Conservation (phyloP, 1,284 basidiomycete genomes). For the Trametes pubescens region DNA sequence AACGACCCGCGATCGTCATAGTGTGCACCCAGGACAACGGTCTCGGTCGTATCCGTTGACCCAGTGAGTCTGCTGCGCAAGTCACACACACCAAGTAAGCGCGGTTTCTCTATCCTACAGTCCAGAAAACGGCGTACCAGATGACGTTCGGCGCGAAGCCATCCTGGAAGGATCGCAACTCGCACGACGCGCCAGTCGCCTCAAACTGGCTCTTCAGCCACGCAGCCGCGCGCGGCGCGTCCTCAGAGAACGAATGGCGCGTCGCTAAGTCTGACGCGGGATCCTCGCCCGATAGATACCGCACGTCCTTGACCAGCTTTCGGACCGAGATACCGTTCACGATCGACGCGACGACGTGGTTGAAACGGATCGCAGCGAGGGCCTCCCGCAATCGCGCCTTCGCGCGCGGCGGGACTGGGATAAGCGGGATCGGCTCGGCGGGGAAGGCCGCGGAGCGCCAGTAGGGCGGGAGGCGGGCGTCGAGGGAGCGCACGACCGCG, state of each 20-base stretch:
- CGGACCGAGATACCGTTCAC: slow-evolving; percentile 70
- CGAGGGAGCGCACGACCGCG: slow-evolving; percentile 3
- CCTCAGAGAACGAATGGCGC: slow-evolving; percentile 80
- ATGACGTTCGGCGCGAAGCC: slow-evolving; percentile 88
- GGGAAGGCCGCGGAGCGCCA: slow-evolving; percentile 68
- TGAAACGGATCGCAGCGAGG: slow-evolving; percentile 59
- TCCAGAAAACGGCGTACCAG: slow-evolving; percentile 55
- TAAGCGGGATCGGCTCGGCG: slow-evolving; percentile 50
- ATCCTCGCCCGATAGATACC: slow-evolving; percentile 86
- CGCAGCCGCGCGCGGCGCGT: slow-evolving; percentile 73
- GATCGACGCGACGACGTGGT: slow-evolving; percentile 65
- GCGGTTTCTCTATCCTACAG: not conserved
- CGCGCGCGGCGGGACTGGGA: slow-evolving; percentile 61
- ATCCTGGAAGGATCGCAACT: slow-evolving; percentile 65
- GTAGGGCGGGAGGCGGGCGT: slow-evolving; percentile 56
- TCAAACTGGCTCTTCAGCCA: slow-evolving; percentile 82
- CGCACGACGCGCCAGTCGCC: slow-evolving; percentile 75
- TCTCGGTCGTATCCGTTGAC: slow-evolving; percentile 59
- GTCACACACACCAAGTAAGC: not conserved
- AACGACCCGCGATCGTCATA: slow-evolving; percentile 90
- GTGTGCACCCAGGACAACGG: slow-evolving; percentile 80
- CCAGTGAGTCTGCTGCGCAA: slow-evolving; percentile 60
- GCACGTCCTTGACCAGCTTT: slow-evolving; percentile 73
- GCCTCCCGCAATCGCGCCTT: slow-evolving; percentile 57
- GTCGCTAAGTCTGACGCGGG: slow-evolving; percentile 68